phyloP scores from a whole-genome alignment of 1,139 yeast genomes.

The Candida dubliniensis region DNA sequence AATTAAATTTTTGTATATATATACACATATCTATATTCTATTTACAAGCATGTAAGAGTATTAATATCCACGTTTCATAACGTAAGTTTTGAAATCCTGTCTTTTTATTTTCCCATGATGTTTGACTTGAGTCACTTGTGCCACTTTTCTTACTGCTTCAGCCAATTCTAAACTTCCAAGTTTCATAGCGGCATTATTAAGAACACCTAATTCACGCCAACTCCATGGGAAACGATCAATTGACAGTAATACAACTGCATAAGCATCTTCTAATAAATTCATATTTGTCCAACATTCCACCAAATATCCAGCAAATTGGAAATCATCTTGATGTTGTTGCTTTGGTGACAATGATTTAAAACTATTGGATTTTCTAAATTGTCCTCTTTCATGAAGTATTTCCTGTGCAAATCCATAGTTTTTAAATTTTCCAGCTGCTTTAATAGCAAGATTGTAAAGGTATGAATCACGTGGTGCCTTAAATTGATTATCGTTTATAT shows the following conservation, averaged over 20 bases:
- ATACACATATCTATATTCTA: neutral
- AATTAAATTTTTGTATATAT: conserved; percentile 5
- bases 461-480: conserved; percentile 49
- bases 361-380: conserved; percentile 53
- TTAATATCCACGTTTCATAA: conserved; percentile 33
- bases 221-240: conserved; percentile 73
- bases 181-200: conserved; percentile 48
- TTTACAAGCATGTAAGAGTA: neutral
- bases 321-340: conserved; percentile 55
- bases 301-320: conserved; percentile 68
- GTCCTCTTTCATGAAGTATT: conserved; percentile 79
- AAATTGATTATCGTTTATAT: conserved; percentile 1
- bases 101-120: conserved; percentile 42
- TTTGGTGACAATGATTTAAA: conserved; percentile 43
- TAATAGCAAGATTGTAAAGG: conserved; percentile 62
- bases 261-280: conserved; percentile 65
- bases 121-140: conserved; percentile 33
- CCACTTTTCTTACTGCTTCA: conserved; percentile 37
- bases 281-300: conserved; percentile 52
- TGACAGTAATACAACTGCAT: conserved; percentile 65
- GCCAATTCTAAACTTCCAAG: conserved; percentile 49
- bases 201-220: conserved; percentile 51
- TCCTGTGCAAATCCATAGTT: conserved; percentile 58
- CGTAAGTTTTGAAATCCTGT: conserved; percentile 32
- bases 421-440: conserved; percentile 59